Evolutionary conservation across 345 rosid genomes (phyloP).

Genomic region (Gossypium stocksii): DNA sequence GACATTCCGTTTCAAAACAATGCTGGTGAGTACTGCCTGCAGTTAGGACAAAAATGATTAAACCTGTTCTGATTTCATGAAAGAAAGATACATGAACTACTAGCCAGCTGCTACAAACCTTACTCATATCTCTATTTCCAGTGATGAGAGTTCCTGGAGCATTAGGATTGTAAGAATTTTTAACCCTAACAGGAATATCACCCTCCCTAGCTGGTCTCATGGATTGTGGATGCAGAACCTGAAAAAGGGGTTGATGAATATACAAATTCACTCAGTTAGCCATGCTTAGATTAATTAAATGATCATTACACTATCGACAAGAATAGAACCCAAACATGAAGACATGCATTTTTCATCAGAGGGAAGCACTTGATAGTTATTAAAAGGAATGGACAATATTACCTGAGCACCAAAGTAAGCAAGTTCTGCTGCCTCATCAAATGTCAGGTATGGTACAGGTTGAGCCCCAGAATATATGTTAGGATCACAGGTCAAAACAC

Average conservation of each 20-base stretch:
- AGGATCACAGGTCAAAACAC: slow-evolving; percentile 98
- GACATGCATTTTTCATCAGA: not conserved
- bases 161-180: slow-evolving; percentile 89
- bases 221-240: slow-evolving; percentile 98
- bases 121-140: slow-evolving; percentile 75
- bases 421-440: slow-evolving; percentile 98
- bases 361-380: not conserved
- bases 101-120: slow-evolving; percentile 46
- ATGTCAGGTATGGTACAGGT: slow-evolving; percentile 85
- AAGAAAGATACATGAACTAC: slow-evolving; percentile 2
- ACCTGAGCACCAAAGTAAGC: slow-evolving; percentile 99
- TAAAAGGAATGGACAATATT: slow-evolving; percentile 5
- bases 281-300: not conserved
- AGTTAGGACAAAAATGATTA: slow-evolving; percentile 19
- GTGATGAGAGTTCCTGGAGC: slow-evolving; percentile 99
- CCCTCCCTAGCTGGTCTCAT: slow-evolving; percentile 99
- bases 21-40: slow-evolving; percentile 96
- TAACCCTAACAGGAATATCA: slow-evolving; percentile 97
- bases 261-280: slow-evolving; percentile 12
- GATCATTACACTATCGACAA: not conserved
- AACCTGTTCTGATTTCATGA: not conserved
- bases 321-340: not conserved
- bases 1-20: slow-evolving; percentile 92
- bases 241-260: slow-evolving; percentile 16
- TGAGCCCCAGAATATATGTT: slow-evolving; percentile 65